Evolutionary conservation across 768 basidiomycete genomes (phyloP).

Genomic region (Tylopilus sp.): DNA sequence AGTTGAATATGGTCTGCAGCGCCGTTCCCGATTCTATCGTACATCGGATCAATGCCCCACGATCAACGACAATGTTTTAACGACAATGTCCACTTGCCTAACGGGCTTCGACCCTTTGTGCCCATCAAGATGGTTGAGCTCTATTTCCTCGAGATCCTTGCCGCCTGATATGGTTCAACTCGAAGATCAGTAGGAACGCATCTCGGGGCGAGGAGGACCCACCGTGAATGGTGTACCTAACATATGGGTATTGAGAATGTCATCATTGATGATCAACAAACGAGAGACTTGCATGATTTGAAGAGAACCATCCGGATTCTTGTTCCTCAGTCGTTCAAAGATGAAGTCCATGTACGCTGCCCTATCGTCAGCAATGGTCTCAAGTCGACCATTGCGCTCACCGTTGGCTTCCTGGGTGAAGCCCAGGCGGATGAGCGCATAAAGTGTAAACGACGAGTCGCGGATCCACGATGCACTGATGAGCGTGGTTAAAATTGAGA

Average conservation of each 20-base stretch:
- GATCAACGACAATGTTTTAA: neutral
- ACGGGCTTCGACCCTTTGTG: conserved; percentile 85
- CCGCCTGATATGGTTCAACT: conserved; percentile 42
- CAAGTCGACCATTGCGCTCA: conserved; percentile 29
- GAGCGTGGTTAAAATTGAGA: neutral
- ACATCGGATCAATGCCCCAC: conserved; percentile 1
- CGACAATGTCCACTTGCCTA: conserved; percentile 42
- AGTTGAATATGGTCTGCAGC: conserved; percentile 92
- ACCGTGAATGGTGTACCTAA: conserved; percentile 87
- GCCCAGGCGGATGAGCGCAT: conserved; percentile 89
- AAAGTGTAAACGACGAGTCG: conserved; percentile 95
- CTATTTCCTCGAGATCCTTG: conserved; percentile 80
- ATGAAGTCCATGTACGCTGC: conserved; percentile 90
- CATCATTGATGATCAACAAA: neutral
- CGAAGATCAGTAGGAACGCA: neutral
- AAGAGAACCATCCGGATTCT: conserved; percentile 86
- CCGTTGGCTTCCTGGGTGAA: conserved; percentile 92
- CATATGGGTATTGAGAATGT: neutral
- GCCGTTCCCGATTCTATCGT: conserved; percentile 81
- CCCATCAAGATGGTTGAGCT: conserved; percentile 83
- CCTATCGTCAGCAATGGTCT: neutral
- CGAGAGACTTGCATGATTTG: conserved; percentile 72
- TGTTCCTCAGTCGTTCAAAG: conserved; percentile 73
- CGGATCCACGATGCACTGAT: conserved; percentile 83
- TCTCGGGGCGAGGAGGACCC: neutral